phyloP scores from a whole-genome alignment of 345 rosid species.

The Noccaea caerulescens region DNA sequence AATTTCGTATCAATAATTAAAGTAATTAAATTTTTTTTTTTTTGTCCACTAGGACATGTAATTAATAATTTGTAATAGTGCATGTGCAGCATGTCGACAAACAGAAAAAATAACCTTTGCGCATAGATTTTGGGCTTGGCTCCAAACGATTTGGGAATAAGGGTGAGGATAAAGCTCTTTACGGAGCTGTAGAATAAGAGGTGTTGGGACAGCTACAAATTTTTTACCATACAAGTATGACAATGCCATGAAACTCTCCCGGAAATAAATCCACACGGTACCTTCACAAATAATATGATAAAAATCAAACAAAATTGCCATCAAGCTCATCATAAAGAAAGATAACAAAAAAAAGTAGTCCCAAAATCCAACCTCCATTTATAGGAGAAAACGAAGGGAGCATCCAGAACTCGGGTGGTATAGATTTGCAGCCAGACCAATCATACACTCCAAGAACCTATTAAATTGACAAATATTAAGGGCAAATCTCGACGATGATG shows the following conservation, averaged over 20 bases:
- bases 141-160: slow-evolving; percentile 50
- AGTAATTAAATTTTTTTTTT: no score
- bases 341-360: no score
- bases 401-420: slow-evolving; percentile 40
- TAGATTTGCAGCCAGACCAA: slow-evolving; percentile 15
- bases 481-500: background rate
- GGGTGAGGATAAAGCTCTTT: slow-evolving; percentile 51
- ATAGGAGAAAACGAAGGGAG: slow-evolving; percentile 27
- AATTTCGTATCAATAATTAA: no score
- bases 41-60: no score
- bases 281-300: slow-evolving; percentile 16
- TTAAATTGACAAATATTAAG: no score
- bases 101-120: no score
- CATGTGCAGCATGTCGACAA: no score
- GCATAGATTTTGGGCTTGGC: background rate
- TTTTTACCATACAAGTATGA: slow-evolving; percentile 49
- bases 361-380: slow-evolving; percentile 8
- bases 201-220: slow-evolving; percentile 45
- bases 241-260: slow-evolving; percentile 46
- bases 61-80: no score
- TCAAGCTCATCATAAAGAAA: no score
- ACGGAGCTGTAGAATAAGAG: slow-evolving; percentile 39
- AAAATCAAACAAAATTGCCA: no score
- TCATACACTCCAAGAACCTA: no score
- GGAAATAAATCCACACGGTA: slow-evolving; percentile 43